Conservation (phyloP, 2,329 filamentous ascomycete genomes). For the Polytolypa hystricis region DNA sequence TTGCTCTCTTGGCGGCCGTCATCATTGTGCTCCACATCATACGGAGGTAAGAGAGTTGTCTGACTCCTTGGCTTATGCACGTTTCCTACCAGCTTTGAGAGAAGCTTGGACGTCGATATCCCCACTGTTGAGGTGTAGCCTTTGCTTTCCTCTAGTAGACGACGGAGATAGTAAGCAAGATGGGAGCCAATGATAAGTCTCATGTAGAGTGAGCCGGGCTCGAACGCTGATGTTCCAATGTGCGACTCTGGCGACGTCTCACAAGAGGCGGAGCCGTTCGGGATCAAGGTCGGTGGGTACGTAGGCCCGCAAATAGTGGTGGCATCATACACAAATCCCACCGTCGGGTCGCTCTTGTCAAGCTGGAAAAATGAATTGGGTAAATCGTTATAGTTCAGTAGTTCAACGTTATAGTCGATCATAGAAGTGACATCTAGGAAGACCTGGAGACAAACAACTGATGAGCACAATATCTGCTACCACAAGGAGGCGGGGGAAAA, state of each 20-base stretch:
- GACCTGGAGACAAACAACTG: conserved; percentile 32
- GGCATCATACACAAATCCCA: conserved; percentile 73
- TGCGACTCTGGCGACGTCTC: conserved; percentile 16
- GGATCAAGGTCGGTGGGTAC: conserved; percentile 32
- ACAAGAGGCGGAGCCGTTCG: conserved; percentile 4
- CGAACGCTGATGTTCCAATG: not conserved
- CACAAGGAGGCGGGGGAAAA: conserved; percentile 4
- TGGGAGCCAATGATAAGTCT: conserved; percentile 70
- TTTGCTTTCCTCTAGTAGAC: conserved; percentile 59
- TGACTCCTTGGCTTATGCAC: conserved; percentile 79
- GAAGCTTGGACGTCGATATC: conserved; percentile 73
- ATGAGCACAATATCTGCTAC: not conserved
- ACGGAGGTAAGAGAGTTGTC: conserved; percentile 66
- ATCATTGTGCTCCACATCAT: conserved; percentile 23
- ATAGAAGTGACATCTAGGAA: conserved; percentile 79
- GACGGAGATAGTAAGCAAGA: conserved; percentile 62
- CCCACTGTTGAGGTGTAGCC: conserved; percentile 84
- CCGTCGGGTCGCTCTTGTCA: conserved; percentile 58
- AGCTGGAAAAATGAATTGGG: conserved; percentile 68
- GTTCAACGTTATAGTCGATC: conserved; percentile 64
- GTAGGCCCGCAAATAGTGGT: conserved; percentile 54
- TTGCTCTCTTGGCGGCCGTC: conserved; percentile 30
- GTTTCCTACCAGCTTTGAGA: conserved; percentile 75
- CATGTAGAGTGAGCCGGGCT: conserved; percentile 32
- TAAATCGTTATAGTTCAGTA: conserved; percentile 58